Evolutionary conservation across 2,329 filamentous ascomycete genomes (phyloP), one percentile per base, ranked within the genome.

Genomic region (Phialophora expanda): DNA sequence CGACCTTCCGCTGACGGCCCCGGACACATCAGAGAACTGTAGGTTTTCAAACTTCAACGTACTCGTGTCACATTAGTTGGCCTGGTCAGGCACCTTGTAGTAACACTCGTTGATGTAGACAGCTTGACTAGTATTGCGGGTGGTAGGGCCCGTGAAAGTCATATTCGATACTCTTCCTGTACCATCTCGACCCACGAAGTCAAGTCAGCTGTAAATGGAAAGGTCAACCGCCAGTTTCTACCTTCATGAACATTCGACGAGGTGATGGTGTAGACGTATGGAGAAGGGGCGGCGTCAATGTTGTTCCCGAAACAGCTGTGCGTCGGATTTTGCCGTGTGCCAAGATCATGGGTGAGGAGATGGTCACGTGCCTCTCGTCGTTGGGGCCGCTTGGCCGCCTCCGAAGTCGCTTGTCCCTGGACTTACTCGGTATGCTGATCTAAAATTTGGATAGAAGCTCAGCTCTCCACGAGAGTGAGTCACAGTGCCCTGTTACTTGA

Each of bases 1-100:
- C 61, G 12, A 62, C 61, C 17, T 57, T 62, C 24, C 41, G 24
- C 41, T 62, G n/a, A 62, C 61, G n/a, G 61, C 51, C 14, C 61
- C 53, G 12, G 38, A 56, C 2, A 62, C 61, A 24, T 56, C 61
- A 9, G 53, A 34, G 53, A 62, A 57, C 30, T 14, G 12, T n/a
- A 62, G 41, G 3, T 57, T 44, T 41, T 56, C 61, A 17, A 62
- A 57, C 17, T 62, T 53, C 6, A 62, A 53, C 24, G 61, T 62
- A 24, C 53, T 62, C 14, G 61, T 62, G n/a, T 62, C 53, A 30
- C 61, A 62, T 26, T 38, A 62, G 11, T 57, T 44, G 11, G 51
- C 38, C 28, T 62, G 53, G 12, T 51, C 53, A 26, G 61, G 34
- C 2, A 57, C 53, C n/a, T 56, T 62, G 53, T 50, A 62, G 51